Conservation (phyloP, 495 filamentous ascomycete species). For the Cryomyces minteri region DNA sequence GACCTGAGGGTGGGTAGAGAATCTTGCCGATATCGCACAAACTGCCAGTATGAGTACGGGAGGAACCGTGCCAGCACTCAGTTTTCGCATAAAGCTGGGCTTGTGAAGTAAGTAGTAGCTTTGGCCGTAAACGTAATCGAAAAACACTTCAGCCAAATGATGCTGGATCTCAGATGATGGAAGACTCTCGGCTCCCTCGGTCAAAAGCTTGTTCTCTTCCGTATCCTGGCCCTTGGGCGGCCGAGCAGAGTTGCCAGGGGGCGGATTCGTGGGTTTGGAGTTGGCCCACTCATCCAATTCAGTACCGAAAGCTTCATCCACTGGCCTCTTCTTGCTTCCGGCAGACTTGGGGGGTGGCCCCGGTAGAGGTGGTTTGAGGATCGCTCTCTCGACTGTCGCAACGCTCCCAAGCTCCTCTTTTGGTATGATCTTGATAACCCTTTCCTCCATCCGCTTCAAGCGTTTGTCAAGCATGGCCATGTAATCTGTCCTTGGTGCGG, state of each 20-base stretch:
- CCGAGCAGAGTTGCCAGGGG: slow-evolving; percentile 25
- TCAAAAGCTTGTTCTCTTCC: slow-evolving; percentile 53
- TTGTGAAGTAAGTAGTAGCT: slow-evolving; percentile 93
- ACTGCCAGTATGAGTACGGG: slow-evolving; percentile 82
- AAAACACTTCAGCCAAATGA: slow-evolving; percentile 87
- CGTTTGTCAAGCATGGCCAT: slow-evolving; percentile 98
- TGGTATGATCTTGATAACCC: slow-evolving; percentile 89
- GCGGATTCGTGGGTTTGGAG: slow-evolving; percentile 21
- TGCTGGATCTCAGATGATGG: slow-evolving; percentile 83
- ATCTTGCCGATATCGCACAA: slow-evolving; percentile 81
- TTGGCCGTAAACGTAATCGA: slow-evolving; percentile 91
- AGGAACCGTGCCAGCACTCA: slow-evolving; percentile 43
- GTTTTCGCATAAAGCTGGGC: slow-evolving; percentile 78
- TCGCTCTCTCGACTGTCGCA: slow-evolving; percentile 45
- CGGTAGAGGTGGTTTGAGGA: slow-evolving; percentile 62
- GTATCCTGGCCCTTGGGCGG: slow-evolving; percentile 42
- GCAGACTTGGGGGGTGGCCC: slow-evolving; percentile 32
- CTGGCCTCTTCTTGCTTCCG: slow-evolving; percentile 59
- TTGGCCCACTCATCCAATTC: slow-evolving; percentile 73
- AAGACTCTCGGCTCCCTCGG: slow-evolving; percentile 67
- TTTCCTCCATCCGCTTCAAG: slow-evolving; percentile 73
- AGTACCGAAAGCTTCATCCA: slow-evolving; percentile 70
- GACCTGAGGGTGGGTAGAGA: slow-evolving; percentile 86
- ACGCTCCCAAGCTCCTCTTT: slow-evolving; percentile 52
- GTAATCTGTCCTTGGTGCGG: slow-evolving; percentile 91